Percentiles rank a stretch among this genome's conserved stretches.
Conservation (phyloP, 2,329 filamentous ascomycete genomes). For the Ophiostoma ips region DNA sequence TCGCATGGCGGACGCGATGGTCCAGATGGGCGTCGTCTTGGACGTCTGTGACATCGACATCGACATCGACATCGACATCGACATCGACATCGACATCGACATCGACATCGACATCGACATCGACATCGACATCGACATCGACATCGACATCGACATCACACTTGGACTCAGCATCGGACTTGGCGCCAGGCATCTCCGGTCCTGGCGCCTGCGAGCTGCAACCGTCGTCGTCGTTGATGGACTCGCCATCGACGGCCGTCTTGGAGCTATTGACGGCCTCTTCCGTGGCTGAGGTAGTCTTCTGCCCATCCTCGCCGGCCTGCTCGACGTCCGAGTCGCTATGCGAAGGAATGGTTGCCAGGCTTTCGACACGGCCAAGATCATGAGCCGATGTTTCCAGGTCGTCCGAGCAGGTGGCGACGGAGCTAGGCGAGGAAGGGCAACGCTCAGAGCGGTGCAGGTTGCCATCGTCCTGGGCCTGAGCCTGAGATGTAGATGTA, state of each 20-base stretch:
- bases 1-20: background rate
- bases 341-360: slow-evolving; percentile 26
- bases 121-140: background rate
- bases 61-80: background rate
- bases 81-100: too few relatives aligned
- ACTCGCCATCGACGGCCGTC: slow-evolving; percentile 13
- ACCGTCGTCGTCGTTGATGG: slow-evolving; percentile 22
- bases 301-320: slow-evolving; percentile 8
- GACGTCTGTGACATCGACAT: background rate
- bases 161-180: slow-evolving; percentile 30
- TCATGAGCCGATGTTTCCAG: slow-evolving; percentile 14
- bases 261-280: slow-evolving; percentile 11
- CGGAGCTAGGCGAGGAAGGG: slow-evolving; percentile 34
- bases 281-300: background rate
- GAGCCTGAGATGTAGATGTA: too few relatives aligned
- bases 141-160: too few relatives aligned
- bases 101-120: too few relatives aligned
- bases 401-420: slow-evolving; percentile 33
- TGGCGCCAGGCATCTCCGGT: slow-evolving; percentile 29
- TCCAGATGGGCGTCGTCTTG: background rate
- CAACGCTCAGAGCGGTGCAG: slow-evolving; percentile 13
- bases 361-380: slow-evolving; percentile 6
- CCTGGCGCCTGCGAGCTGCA: slow-evolving; percentile 31
- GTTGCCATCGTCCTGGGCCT: background rate
- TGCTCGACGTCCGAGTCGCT: slow-evolving; percentile 33